Percentiles rank a stretch among this genome's conserved stretches.
These are phyloP conservation scores for Russula dissimulans DNA, from an alignment of 768 basidiomycete species.

Conservation along the genomic window DNA sequence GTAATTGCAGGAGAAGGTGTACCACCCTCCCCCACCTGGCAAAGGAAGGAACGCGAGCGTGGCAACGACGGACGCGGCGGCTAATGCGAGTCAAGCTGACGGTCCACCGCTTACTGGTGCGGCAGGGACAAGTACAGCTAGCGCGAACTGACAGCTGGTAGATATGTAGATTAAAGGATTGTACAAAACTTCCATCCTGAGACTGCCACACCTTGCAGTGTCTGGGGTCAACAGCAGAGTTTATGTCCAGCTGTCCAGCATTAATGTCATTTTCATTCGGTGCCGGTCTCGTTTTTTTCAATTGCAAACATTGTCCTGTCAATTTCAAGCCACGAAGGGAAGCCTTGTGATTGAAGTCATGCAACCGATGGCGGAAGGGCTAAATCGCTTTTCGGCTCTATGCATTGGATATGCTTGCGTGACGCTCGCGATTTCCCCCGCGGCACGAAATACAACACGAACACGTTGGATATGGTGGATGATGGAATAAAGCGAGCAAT, in stretches of 20 bases:
- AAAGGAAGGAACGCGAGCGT: constrained; percentile 52
- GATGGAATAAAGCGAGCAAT: too few relatives aligned
- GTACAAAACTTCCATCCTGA: background rate
- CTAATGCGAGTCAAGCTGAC: background rate
- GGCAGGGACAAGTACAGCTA: background rate
- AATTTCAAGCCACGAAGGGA: too few relatives aligned
- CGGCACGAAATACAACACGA: too few relatives aligned
- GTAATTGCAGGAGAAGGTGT: constrained; percentile 55
- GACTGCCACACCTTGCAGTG: background rate
- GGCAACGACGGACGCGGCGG: background rate
- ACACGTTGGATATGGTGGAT: too few relatives aligned
- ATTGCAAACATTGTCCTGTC: too few relatives aligned
- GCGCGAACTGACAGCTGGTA: background rate
- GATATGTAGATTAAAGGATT: background rate
- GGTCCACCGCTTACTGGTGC: background rate
- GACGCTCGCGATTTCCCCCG: too few relatives aligned
- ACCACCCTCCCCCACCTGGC: constrained; percentile 76
- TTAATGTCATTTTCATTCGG: background rate
- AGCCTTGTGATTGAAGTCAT: too few relatives aligned
- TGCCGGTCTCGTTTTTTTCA: too few relatives aligned
- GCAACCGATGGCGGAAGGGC: too few relatives aligned
- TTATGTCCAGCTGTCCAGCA: background rate
- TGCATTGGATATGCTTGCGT: too few relatives aligned
- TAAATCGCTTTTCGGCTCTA: too few relatives aligned
- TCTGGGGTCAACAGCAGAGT: background rate